Evolutionary conservation across 1,284 basidiomycete genomes (phyloP).

Genomic region (Rhodotorula sp.): DNA sequence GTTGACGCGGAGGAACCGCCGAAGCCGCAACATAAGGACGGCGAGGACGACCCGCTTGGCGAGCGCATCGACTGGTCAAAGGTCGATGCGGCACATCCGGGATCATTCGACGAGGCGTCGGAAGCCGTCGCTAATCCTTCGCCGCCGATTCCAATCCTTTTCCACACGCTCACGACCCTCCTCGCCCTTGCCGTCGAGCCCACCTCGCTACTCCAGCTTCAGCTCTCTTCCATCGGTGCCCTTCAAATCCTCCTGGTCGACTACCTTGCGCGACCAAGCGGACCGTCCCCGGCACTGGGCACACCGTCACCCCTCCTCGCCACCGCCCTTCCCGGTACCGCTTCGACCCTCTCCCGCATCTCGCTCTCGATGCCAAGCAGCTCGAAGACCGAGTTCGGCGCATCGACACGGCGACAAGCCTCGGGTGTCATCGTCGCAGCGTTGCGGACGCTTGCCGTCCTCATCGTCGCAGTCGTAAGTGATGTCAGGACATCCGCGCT

Average conservation of each 20-base stretch:
- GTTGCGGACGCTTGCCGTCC: conserved; percentile 48
- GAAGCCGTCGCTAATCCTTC: not conserved
- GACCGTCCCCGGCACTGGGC: not conserved
- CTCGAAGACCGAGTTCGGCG: conserved; percentile 27
- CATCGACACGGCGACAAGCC: conserved; percentile 30
- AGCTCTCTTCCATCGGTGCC: conserved; percentile 65
- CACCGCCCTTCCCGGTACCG: conserved; percentile 40
- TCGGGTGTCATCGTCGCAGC: conserved; percentile 47
- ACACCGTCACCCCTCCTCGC: conserved; percentile 44
- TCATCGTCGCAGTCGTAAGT: conserved; percentile 41
- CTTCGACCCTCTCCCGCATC: conserved; percentile 63
- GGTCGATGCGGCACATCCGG: conserved; percentile 51
- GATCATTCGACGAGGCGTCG: conserved; percentile 47
- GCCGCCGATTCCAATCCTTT: conserved; percentile 63
- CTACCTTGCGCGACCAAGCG: conserved; percentile 58
- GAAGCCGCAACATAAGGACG: conserved; percentile 44
- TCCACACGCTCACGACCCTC: conserved; percentile 74
- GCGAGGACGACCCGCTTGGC: conserved; percentile 52
- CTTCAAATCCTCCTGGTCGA: conserved; percentile 61
- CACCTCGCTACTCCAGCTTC: conserved; percentile 63
- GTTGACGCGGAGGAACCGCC: conserved; percentile 55
- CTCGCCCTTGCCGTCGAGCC: conserved; percentile 57
- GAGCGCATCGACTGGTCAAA: conserved; percentile 58
- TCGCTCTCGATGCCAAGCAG: conserved; percentile 55
- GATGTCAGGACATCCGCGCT: conserved; percentile 17